These are phyloP conservation scores for Tulasnella sp. DNA, from an alignment of 768 basidiomycete species.

Conservation along the genomic window DNA sequence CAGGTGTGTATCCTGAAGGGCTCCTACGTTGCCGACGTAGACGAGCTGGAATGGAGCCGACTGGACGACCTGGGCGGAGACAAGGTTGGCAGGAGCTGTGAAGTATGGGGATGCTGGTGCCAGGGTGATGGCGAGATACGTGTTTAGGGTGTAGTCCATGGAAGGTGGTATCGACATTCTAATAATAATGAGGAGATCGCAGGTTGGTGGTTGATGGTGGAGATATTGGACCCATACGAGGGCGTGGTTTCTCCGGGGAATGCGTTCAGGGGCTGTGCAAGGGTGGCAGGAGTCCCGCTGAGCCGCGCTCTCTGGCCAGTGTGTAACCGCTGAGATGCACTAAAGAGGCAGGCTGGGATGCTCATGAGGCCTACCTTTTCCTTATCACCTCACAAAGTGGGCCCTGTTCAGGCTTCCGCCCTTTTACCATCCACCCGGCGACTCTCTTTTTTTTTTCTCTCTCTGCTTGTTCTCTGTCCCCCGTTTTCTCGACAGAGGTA, in stretches of 20 bases:
- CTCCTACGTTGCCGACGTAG: conserved; percentile 19
- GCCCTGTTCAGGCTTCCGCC: not conserved
- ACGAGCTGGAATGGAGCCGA: not conserved
- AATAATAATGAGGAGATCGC: not conserved
- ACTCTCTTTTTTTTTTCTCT: not conserved
- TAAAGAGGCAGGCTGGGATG: not conserved
- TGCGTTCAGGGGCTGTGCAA: not conserved
- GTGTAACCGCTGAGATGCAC: not conserved
- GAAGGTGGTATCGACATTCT: not conserved
- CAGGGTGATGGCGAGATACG: conserved; percentile 19
- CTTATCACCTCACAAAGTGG: not conserved
- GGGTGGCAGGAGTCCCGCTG: not conserved
- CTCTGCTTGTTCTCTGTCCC: too few relatives aligned
- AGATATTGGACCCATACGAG: not conserved
- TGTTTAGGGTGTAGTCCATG: conserved; percentile 15
- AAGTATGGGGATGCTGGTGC: conserved; percentile 12
- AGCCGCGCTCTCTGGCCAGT: not conserved
- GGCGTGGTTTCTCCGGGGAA: not conserved
- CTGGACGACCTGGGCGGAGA: not conserved
- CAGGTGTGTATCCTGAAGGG: conserved; percentile 14
- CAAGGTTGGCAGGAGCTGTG: conserved; percentile 2
- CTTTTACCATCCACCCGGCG: not conserved
- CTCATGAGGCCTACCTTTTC: not conserved
- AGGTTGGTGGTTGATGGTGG: not conserved
- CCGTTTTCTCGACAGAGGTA: too few relatives aligned